Base-by-base conservation (phyloP, 495 filamentous ascomycete genomes). In the Evansstolkia leycettana region DNA sequence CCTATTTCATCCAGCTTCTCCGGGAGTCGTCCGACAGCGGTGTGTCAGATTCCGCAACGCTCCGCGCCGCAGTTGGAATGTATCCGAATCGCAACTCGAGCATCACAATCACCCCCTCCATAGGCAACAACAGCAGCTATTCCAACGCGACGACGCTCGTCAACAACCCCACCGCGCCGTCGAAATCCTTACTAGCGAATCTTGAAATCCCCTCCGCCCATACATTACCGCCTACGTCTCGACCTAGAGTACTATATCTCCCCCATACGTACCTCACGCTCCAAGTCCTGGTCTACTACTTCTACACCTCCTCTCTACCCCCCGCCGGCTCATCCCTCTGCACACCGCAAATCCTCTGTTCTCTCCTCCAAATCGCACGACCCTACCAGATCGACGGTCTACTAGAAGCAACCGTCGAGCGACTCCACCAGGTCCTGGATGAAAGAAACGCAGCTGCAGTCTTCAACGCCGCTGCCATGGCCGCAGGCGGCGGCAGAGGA, bases 401-500 rank as follows among this genome's bases (percentile, higher is more conserved):
- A 1, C 68, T 96, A 0, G 90, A 96, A 58, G 84, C 85, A 1
- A 79, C 83, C 5, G 84, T 96, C 9, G 85, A 94, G 52, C 80
- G 89, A 13, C 75, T 98, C 5, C 90, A 98, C 50, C 75, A 82
- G 36, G 74, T 89, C 6, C 76, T 98, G 2, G 92, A 98, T 47
- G 84, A 79, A 9, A 72, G 87, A 32, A 98, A 96, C 50, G 88
- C 90, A 0, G 92, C 90, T 0, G 90, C 92, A 11, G 85, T 96
- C 10, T 98, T 96, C 71, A 98, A 98, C 44, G 90, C 92, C 0
- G 87, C 89, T 0, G 90, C 90, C 31, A 96, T 96, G 90, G 92
- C 89, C 2, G 92, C 92, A 6, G 90, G 92, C 1, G 86, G 89
- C 17, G 90, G 92, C 1, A 68, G 84, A 1, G 82, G 80, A 35